Percentiles rank a stretch among this genome's conserved stretches.
Evolutionary conservation across 2,329 filamentous ascomycete genomes (phyloP).

Genomic region (Ophiostoma australiae): DNA sequence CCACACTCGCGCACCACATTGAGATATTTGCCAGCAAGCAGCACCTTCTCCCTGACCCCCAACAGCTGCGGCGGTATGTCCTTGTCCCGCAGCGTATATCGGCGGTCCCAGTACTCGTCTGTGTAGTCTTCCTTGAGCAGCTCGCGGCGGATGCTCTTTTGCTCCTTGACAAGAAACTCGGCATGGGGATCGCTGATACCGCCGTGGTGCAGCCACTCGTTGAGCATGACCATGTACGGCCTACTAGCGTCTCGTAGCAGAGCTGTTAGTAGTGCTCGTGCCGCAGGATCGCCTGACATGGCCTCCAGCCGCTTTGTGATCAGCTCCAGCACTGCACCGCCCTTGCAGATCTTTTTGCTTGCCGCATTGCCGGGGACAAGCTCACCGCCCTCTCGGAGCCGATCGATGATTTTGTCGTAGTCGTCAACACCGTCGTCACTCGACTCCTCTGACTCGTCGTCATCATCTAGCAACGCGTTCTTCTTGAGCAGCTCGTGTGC

Average conservation of each 20-base stretch:
- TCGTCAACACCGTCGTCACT: slow-evolving; percentile 75
- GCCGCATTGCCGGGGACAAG: slow-evolving; percentile 72
- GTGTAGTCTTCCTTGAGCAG: slow-evolving; percentile 93
- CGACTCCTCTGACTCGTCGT: slow-evolving; percentile 64
- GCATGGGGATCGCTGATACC: slow-evolving; percentile 90
- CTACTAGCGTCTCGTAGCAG: slow-evolving; percentile 81
- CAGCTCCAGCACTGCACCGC: slow-evolving; percentile 86
- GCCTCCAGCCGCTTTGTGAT: slow-evolving; percentile 78
- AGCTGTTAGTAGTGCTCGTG: slow-evolving; percentile 72
- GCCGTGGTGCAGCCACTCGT: slow-evolving; percentile 96
- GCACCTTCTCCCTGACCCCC: slow-evolving; percentile 85
- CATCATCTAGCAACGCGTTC: slow-evolving; percentile 81
- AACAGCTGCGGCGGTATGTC: slow-evolving; percentile 90
- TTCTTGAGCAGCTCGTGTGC: slow-evolving; percentile 82
- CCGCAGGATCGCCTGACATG: slow-evolving; percentile 90
- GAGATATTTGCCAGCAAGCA: slow-evolving; percentile 93
- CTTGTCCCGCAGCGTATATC: slow-evolving; percentile 88
- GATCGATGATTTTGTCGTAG: slow-evolving; percentile 89
- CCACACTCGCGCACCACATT: slow-evolving; percentile 97
- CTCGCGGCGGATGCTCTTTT: slow-evolving; percentile 89
- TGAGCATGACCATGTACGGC: slow-evolving; percentile 97
- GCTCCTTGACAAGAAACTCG: slow-evolving; percentile 92
- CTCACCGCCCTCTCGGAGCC: slow-evolving; percentile 79
- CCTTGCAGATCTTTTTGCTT: slow-evolving; percentile 89
- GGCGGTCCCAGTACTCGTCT: slow-evolving; percentile 97